phyloP scores from a whole-genome alignment of 208 protist genomes.

The Leishmania gerbilli region DNA sequence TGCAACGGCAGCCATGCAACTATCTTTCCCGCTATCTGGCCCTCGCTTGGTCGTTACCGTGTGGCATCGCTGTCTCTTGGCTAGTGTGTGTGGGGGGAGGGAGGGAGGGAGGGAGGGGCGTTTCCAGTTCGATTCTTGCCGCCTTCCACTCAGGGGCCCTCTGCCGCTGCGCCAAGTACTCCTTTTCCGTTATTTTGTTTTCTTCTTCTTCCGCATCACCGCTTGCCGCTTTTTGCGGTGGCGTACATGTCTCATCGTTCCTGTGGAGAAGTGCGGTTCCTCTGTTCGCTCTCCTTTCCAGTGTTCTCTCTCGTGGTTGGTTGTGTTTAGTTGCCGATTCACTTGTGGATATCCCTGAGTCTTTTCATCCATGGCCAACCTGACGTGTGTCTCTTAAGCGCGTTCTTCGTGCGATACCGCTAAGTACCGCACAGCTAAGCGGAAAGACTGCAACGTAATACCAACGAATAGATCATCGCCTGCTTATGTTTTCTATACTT shows the following conservation, averaged over 20 bases:
- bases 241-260: too few relatives aligned
- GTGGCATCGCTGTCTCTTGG: not conserved
- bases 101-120: too few relatives aligned
- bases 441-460: too few relatives aligned
- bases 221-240: not conserved
- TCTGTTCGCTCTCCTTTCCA: not conserved
- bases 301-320: too few relatives aligned
- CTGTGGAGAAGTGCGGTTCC: not conserved
- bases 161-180: not conserved
- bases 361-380: too few relatives aligned
- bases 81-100: not conserved
- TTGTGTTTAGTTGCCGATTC: not conserved
- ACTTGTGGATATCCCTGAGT: not conserved
- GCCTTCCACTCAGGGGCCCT: not conserved
- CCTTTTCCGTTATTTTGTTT: not conserved
- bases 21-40: not conserved
- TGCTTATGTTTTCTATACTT: not conserved
- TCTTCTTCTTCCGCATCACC: not conserved
- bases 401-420: too few relatives aligned
- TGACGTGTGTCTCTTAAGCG: too few relatives aligned
- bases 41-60: not conserved
- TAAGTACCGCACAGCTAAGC: too few relatives aligned
- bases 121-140: not conserved
- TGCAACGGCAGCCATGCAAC: not conserved
- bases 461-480: not conserved